Base-by-base conservation (phyloP, 2,329 filamentous ascomycete genomes). In the Aureobasidium subglaciale region DNA sequence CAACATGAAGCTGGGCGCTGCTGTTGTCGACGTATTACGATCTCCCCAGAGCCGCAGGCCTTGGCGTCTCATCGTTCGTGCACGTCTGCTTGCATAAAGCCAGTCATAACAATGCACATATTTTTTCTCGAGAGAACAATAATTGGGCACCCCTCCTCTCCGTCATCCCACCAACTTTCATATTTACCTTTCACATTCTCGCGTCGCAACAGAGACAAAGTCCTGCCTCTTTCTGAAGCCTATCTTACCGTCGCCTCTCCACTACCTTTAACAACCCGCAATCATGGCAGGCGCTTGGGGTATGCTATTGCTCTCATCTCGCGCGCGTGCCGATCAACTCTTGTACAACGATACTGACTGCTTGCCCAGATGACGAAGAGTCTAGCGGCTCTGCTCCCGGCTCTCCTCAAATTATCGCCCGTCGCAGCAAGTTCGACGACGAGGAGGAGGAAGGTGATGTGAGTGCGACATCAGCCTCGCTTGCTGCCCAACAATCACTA, bases 391-490 rank as follows among this genome's bases (percentile, higher is more conserved):
- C 75, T 58, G 71, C 77, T 61, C 72, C 71, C 52, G 69, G 73
- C 52, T 75, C 77, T 2, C 72, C 76, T 49, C 71, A 70, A 22
- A 68, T 76, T 46, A 71, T 76, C 11, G 58, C 59, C 24, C 71
- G 74, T 55, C 76, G 81, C 61, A 74, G 81, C 70, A 90, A 93
- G 76, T 96, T 96, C 68, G 90, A 93, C 64, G 92, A 97, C 64
- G 92, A 97, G 70, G 91, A 96, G 72, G 86, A 79, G 55, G 85
- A 91, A 30, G 30, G 25, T 25, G 85, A 87, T 62, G 91, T 92
- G 80, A 64, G 77, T 54, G 48, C 50, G 50, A 42, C 29, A 9
- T 2, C 20, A 34, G n/a, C 15, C 10, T 10, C 4, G 7, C 50
- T 54, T 54, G 50, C 50, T 54, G 50, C 50, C 50, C 50, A 43